phyloP scores from a whole-genome alignment of 129 eudicot genomes.

The Saposhnikovia divaricata region DNA sequence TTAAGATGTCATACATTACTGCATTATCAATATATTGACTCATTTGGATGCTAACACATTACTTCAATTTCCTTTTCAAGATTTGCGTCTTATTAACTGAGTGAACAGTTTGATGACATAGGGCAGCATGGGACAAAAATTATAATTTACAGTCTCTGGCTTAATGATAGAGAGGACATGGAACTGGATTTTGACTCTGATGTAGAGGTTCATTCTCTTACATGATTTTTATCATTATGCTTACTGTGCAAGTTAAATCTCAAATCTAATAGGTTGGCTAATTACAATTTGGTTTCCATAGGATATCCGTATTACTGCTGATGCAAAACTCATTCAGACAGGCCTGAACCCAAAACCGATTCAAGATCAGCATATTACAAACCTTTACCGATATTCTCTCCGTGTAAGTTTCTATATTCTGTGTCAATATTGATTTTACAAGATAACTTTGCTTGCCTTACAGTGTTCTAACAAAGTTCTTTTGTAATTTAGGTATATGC shows the following conservation, averaged over 20 bases:
- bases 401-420: conserved; percentile 48
- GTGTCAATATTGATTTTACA: not conserved
- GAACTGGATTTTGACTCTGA: conserved; percentile 87
- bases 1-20: no score
- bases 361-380: no score
- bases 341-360: no score
- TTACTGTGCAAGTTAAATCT: not conserved
- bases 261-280: not conserved
- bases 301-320: no score
- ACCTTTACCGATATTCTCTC: conserved; percentile 33
- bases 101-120: no score
- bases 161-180: conserved; percentile 20
- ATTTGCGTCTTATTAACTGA: no score
- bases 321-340: no score
- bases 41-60: no score
- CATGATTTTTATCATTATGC: not conserved
- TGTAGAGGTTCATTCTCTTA: conserved; percentile 49
- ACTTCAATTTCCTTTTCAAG: no score
- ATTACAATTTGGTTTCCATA: not conserved
- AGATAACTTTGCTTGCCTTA: not conserved
- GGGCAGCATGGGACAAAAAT: no score
- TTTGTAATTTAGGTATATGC: conserved; percentile 55
- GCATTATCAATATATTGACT: no score
- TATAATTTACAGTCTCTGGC: no score
- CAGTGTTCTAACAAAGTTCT: conserved; percentile 6